Percentiles rank a stretch among this genome's conserved stretches.
Evolutionary conservation across 306 rosid species (phyloP).

Genomic region (Medicago lupulina): DNA sequence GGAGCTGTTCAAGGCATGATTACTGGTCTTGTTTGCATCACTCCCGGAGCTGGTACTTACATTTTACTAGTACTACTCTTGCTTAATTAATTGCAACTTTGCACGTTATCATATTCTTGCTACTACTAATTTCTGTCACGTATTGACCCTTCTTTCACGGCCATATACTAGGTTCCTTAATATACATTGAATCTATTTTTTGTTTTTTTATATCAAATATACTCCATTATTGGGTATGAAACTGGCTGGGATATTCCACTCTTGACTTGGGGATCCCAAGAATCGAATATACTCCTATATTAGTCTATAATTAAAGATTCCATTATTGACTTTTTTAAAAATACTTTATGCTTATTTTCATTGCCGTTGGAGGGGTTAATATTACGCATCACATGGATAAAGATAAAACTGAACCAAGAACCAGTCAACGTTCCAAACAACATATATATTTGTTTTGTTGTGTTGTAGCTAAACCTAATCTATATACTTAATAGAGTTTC

Average conservation of each 20-base stretch:
- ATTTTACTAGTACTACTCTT: neutral
- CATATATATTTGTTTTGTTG: no score
- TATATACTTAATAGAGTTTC: no score
- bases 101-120: no score
- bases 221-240: neutral
- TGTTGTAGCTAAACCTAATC: no score
- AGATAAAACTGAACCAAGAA: neutral
- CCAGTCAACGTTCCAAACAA: neutral
- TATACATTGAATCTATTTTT: neutral
- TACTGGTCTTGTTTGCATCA: slow-evolving; percentile 80
- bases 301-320: neutral
- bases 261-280: slow-evolving; percentile 2
- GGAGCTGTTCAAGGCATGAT: slow-evolving; percentile 93
- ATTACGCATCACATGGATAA: neutral
- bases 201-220: neutral
- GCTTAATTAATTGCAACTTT: no score
- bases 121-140: no score
- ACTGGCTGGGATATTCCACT: slow-evolving; percentile 8
- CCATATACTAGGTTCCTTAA: no score
- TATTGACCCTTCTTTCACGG: neutral
- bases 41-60: slow-evolving; percentile 70
- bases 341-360: neutral
- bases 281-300: neutral
- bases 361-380: neutral
- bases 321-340: neutral